A percentile compares a stretch with the other conserved stretches of the same genome.
phyloP scores from a whole-genome alignment of 169 alveolate species.

The Amoebophrya sp. region DNA sequence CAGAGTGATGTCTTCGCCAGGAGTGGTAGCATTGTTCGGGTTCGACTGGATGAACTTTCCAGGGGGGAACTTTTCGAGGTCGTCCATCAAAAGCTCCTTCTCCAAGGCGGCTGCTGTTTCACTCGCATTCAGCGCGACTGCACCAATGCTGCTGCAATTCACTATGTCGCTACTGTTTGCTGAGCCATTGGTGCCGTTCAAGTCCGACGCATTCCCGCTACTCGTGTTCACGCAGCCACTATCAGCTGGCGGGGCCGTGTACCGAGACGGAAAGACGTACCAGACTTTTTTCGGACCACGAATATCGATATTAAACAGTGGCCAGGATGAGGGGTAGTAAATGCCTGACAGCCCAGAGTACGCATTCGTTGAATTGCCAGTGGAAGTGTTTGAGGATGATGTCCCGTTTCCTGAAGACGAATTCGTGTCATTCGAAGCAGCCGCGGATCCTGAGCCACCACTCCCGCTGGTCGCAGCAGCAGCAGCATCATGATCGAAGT shows the following conservation, averaged over 20 bases:
- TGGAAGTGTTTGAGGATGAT: not conserved
- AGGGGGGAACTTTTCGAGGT: not conserved
- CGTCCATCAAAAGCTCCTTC: not conserved
- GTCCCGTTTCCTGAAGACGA: not conserved
- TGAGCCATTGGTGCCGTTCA: too few species aligned
- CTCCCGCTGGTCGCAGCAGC: not conserved
- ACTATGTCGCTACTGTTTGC: too few species aligned
- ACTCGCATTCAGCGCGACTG: too few species aligned
- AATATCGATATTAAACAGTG: not conserved
- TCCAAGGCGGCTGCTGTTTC: too few species aligned
- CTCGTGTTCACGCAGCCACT: not conserved
- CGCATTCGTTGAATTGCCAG: not conserved
- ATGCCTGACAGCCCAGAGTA: too few species aligned
- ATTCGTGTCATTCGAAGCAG: not conserved
- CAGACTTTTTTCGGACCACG: constrained; percentile 2
- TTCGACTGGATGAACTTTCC: not conserved
- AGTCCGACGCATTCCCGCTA: too few species aligned
- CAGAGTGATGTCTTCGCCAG: not conserved
- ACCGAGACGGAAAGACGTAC: not conserved
- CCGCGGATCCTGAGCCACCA: not conserved
- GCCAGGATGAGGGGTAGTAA: not conserved
- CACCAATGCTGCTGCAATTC: too few species aligned
- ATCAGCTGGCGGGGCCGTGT: not conserved
- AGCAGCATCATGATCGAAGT: not conserved
- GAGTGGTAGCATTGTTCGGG: not conserved